These are phyloP conservation scores for Phylloporus gajari DNA, from an alignment of 1,284 basidiomycete species.

Conservation along the genomic window DNA sequence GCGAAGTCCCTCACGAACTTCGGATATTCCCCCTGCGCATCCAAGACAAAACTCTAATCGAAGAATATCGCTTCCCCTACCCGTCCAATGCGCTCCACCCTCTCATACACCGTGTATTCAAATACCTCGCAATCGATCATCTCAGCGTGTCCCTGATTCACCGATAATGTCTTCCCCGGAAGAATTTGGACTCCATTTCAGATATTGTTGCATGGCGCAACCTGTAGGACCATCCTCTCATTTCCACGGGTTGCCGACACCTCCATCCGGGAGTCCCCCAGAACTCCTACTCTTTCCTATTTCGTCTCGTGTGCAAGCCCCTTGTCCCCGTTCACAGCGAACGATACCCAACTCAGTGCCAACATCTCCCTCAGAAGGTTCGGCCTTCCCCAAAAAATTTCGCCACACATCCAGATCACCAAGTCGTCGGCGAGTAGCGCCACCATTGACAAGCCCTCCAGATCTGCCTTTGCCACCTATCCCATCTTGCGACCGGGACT, in stretches of 20 bases:
- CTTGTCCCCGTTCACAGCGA: constrained; percentile 14
- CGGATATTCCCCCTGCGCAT: constrained; percentile 9
- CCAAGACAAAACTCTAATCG: neutral
- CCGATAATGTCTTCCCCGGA: constrained; percentile 32
- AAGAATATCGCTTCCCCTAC: constrained; percentile 15
- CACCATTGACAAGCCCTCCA: constrained; percentile 31
- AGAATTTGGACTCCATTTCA: constrained; percentile 17
- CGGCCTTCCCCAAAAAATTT: constrained; percentile 14
- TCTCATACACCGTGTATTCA: constrained; percentile 24
- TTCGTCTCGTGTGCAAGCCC: neutral
- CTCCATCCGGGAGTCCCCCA: constrained; percentile 17
- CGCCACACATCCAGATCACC: constrained; percentile 18
- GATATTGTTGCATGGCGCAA: constrained; percentile 21
- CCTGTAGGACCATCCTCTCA: constrained; percentile 7
- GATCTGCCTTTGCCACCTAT: constrained; percentile 35
- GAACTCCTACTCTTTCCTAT: constrained; percentile 3
- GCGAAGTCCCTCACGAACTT: constrained; percentile 11
- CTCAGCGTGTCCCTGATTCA: constrained; percentile 18
- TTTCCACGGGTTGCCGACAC: constrained; percentile 13
- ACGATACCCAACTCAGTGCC: constrained; percentile 5
- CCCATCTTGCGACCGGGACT: constrained; percentile 20
- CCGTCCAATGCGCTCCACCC: neutral
- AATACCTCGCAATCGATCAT: constrained; percentile 25
- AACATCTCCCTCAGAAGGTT: constrained; percentile 26
- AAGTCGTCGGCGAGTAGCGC: constrained; percentile 17